Evolutionary conservation across 129 eudicot genomes (phyloP).

Genomic region (Tagetes patula): DNA sequence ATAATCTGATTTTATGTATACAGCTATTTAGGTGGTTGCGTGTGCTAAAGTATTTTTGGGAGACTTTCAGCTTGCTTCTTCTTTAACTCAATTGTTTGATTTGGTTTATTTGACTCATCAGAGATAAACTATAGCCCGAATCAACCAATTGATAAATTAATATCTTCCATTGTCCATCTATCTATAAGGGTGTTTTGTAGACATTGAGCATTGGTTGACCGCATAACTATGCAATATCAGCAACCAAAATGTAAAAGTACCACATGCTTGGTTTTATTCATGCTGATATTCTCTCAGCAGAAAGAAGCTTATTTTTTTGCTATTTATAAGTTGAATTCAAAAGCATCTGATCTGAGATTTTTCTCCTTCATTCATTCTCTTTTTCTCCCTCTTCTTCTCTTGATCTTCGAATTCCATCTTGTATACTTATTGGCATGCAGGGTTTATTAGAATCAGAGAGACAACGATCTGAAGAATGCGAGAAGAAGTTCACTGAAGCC

Average conservation of each 20-base stretch:
- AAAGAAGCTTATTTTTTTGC: neutral
- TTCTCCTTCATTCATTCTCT: neutral
- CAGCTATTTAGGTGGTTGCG: neutral
- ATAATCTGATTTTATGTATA: neutral
- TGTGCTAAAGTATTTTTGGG: neutral
- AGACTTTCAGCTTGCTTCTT: neutral
- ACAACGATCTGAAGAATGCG: slow-evolving; percentile 71
- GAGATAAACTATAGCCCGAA: neutral
- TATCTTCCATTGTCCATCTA: neutral
- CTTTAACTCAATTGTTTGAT: neutral
- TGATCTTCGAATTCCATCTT: slow-evolving; percentile 12
- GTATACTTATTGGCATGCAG: slow-evolving; percentile 38
- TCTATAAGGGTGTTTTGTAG: slow-evolving; percentile 6
- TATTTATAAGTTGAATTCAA: slow-evolving; percentile 6
- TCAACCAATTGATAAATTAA: neutral
- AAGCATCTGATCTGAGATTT: neutral
- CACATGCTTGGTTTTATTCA: neutral
- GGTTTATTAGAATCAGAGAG: slow-evolving; percentile 62
- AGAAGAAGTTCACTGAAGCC: slow-evolving; percentile 62
- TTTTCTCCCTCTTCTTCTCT: slow-evolving; percentile 8
- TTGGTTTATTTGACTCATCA: neutral
- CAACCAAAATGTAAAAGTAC: neutral
- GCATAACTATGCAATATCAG: neutral
- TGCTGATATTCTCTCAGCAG: neutral
- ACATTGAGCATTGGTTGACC: slow-evolving; percentile 1